Percentiles rank a stretch among this genome's conserved stretches.
phyloP scores from a whole-genome alignment of 306 rosid species.

The Trifolium pratense region DNA sequence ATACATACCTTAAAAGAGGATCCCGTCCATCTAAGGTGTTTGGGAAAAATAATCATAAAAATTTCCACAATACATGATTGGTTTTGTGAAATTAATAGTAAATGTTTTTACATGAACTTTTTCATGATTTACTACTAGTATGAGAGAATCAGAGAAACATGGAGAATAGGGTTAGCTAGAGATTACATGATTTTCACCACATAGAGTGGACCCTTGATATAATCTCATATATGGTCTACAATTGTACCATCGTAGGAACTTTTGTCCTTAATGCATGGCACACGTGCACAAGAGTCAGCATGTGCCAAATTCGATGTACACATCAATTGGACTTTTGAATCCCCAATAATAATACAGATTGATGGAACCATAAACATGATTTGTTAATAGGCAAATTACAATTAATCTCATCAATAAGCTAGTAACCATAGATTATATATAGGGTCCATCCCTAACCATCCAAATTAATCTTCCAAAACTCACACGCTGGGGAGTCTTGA shows the following conservation, averaged over 20 bases:
- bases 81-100: too few relatives aligned
- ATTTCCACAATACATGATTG: too few relatives aligned
- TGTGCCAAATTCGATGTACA: constrained; percentile 41
- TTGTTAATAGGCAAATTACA: constrained; percentile 39
- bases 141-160: not conserved
- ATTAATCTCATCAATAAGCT: constrained; percentile 39
- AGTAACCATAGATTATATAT: not conserved
- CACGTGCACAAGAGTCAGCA: constrained; percentile 63
- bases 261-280: constrained; percentile 59
- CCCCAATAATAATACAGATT: constrained; percentile 36
- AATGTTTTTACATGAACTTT: too few relatives aligned
- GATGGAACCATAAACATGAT: constrained; percentile 51
- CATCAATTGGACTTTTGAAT: constrained; percentile 48
- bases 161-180: not conserved
- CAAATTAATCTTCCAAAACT: constrained; percentile 38
- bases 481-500: constrained; percentile 44
- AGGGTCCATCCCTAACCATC: constrained; percentile 39
- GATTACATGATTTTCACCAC: constrained; percentile 2
- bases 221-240: constrained; percentile 28
- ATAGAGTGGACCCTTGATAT: constrained; percentile 41
- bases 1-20: too few relatives aligned
- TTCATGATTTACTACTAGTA: too few relatives aligned
- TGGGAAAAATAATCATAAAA: too few relatives aligned
- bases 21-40: too few relatives aligned
- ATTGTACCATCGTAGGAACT: constrained; percentile 40